Percentiles rank a stretch among this genome's conserved stretches.
phyloP scores from a whole-genome alignment of 352 stramenopile species.

The Phytophthora colocasiae region DNA sequence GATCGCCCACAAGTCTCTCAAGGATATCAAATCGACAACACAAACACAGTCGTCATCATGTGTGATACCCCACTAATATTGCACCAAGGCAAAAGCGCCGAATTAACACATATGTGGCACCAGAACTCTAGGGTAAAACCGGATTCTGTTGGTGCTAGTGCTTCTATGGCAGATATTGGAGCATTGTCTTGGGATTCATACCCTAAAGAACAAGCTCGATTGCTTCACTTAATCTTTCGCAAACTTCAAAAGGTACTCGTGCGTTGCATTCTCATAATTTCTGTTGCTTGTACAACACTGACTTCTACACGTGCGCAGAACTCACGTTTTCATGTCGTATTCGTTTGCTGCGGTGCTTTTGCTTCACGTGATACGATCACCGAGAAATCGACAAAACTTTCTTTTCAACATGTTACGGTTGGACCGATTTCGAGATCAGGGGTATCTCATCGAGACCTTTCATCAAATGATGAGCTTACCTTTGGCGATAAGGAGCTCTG shows the following conservation, averaged over 20 bases:
- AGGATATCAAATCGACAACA: background rate
- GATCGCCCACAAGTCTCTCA: background rate
- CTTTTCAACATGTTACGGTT: constrained; percentile 59
- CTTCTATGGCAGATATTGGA: constrained; percentile 1
- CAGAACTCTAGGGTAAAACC: background rate
- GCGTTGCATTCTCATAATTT: background rate
- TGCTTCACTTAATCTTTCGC: constrained; percentile 50
- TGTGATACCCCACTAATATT: constrained; percentile 58
- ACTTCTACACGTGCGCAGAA: constrained; percentile 29
- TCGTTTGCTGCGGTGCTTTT: constrained; percentile 49
- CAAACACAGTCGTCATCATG: constrained; percentile 51
- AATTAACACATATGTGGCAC: constrained; percentile 28
- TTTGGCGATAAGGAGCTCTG: constrained; percentile 11
- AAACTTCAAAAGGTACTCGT: constrained; percentile 39
- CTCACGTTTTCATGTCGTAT: constrained; percentile 44
- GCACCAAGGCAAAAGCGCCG: constrained; percentile 5
- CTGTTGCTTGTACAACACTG: background rate
- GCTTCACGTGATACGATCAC: constrained; percentile 45
- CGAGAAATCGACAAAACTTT: constrained; percentile 28
- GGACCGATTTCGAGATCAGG: constrained; percentile 44
- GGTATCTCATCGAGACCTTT: constrained; percentile 5
- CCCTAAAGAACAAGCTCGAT: constrained; percentile 40
- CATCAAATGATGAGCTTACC: background rate
- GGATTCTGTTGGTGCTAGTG: background rate
- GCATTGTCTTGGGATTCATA: constrained; percentile 49